Evolutionary conservation across 2,329 filamentous ascomycete genomes (phyloP).

Genomic region (Penicillium sp.): DNA sequence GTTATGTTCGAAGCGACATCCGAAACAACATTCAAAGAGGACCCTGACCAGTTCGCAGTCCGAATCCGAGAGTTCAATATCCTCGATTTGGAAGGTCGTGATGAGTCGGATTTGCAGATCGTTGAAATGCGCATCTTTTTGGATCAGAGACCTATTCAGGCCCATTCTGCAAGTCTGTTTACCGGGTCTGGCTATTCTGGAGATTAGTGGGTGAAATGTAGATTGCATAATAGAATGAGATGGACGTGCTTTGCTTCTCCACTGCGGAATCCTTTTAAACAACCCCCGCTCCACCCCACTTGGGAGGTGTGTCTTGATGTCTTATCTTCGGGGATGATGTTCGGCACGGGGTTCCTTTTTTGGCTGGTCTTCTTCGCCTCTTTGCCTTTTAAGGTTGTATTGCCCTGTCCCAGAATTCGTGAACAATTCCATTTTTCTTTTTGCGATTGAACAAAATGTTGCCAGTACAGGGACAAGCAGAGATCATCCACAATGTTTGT

Average conservation of each 20-base stretch:
- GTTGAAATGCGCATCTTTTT: slow-evolving; percentile 23
- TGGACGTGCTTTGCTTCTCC: neutral
- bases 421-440: neutral
- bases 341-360: slow-evolving; percentile 10
- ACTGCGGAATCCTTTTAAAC: slow-evolving; percentile 15
- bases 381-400: neutral
- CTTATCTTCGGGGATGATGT: neutral
- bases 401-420: neutral
- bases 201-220: neutral
- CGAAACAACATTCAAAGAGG: slow-evolving; percentile 19
- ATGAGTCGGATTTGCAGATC: slow-evolving; percentile 13
- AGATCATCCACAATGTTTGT: slow-evolving; percentile 12
- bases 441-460: neutral
- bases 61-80: slow-evolving; percentile 23
- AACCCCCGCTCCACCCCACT: neutral
- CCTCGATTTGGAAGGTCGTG: slow-evolving; percentile 15
- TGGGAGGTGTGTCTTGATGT: neutral
- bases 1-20: slow-evolving; percentile 27
- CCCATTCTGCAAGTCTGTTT: slow-evolving; percentile 11
- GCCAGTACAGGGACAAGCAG: slow-evolving; percentile 4
- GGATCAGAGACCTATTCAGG: slow-evolving; percentile 23
- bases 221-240: slow-evolving; percentile 6
- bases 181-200: neutral
- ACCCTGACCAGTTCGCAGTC: slow-evolving; percentile 24
- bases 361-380: neutral